Percentiles rank a stretch among this genome's conserved stretches.
Evolutionary conservation across 495 filamentous ascomycete genomes (phyloP).

Genomic region (Aspergillus diversus): DNA sequence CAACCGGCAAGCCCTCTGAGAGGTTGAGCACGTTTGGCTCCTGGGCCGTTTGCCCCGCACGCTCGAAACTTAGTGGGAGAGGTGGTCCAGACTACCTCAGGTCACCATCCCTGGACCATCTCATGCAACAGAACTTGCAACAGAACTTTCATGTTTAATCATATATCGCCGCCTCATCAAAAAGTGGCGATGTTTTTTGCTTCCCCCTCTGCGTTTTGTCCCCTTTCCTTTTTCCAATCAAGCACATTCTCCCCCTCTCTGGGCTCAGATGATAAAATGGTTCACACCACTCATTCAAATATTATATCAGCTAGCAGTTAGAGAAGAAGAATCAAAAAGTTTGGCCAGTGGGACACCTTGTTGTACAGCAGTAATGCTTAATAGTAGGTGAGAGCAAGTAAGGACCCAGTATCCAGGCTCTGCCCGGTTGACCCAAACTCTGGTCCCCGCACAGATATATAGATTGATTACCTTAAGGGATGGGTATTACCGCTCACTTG

Average conservation of each 20-base stretch:
- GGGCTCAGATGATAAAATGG: too few relatives aligned
- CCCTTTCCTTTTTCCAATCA: too few relatives aligned
- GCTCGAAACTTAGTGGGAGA: constrained; percentile 11
- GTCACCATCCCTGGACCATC: background rate
- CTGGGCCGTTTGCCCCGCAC: constrained; percentile 17
- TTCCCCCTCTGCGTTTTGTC: too few relatives aligned
- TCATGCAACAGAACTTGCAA: background rate
- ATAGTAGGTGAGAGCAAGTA: background rate
- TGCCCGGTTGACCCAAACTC: background rate
- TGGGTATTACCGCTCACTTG: background rate
- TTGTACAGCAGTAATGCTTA: background rate
- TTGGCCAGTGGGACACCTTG: too few relatives aligned
- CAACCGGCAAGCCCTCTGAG: constrained; percentile 12
- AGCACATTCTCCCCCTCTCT: too few relatives aligned
- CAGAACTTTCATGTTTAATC: background rate
- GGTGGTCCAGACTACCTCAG: background rate
- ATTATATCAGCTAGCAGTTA: constrained; percentile 4
- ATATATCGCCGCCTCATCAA: background rate
- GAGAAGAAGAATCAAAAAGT: background rate
- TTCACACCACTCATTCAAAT: background rate
- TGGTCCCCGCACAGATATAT: background rate
- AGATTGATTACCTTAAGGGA: background rate
- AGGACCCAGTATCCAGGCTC: background rate
- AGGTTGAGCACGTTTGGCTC: constrained; percentile 15
- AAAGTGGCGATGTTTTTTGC: background rate